Evolutionary conservation across 257 asterid species (phyloP).

Genomic region (Solanum medicagineum): DNA sequence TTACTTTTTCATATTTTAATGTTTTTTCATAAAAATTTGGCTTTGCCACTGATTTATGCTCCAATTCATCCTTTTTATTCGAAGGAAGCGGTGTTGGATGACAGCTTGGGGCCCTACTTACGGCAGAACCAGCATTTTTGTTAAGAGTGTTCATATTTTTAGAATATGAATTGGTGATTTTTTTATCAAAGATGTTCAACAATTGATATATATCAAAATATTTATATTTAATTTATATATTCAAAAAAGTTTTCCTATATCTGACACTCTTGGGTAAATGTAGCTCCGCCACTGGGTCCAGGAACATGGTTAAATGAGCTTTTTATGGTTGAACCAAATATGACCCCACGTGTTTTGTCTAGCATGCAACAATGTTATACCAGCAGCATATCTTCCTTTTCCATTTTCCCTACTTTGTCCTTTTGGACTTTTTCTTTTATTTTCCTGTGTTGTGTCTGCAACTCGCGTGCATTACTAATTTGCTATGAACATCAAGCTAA

Average conservation of each 20-base stretch:
- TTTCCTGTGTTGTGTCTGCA: background rate
- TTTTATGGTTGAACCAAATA: background rate
- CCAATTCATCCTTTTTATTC: background rate
- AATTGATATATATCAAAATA: no score
- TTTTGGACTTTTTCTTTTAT: background rate
- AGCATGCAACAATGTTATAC: constrained; percentile 6
- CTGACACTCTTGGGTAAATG: no score
- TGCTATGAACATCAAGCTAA: background rate
- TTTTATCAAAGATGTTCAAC: no score
- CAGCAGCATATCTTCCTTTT: background rate
- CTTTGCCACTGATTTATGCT: no score
- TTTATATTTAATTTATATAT: no score
- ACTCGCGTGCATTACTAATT: background rate
- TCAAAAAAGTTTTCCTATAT: no score
- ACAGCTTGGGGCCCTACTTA: background rate
- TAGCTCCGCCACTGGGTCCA: background rate
- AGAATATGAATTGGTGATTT: no score
- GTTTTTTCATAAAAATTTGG: no score
- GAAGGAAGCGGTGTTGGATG: background rate
- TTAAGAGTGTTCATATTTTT: no score
- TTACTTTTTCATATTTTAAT: no score
- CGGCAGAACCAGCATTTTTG: background rate
- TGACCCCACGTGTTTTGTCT: constrained; percentile 27
- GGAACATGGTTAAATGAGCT: constrained; percentile 4
- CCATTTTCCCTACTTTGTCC: background rate